Conservation (phyloP, 2,329 filamentous ascomycete genomes). For the Didymella pinodella region DNA sequence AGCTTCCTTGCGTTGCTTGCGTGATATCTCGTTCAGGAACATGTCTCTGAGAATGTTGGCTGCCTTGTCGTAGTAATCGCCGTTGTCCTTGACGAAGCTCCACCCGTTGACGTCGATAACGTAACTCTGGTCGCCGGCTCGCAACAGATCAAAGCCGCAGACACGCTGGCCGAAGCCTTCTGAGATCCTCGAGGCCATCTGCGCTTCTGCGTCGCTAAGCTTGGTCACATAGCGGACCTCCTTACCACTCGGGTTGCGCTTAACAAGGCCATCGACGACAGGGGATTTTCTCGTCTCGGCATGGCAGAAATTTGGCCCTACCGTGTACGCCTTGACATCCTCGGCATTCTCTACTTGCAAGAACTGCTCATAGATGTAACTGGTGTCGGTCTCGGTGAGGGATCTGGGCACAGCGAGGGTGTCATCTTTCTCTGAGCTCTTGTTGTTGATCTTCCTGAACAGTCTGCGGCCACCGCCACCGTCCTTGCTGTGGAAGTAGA, state of each 20-base stretch:
- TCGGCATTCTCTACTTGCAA: constrained; percentile 96
- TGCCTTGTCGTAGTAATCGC: constrained; percentile 95
- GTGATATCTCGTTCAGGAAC: constrained; percentile 81
- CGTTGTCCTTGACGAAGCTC: constrained; percentile 99
- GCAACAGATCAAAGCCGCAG: constrained; percentile 92
- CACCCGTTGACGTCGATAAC: constrained; percentile 99
- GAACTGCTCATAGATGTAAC: constrained; percentile 97
- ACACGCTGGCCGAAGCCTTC: constrained; percentile 92
- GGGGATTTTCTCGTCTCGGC: constrained; percentile 97
- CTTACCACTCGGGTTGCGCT: constrained; percentile 96
- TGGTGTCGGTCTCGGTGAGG: constrained; percentile 79
- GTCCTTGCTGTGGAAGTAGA: constrained; percentile 88
- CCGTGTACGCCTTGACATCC: constrained; percentile 98
- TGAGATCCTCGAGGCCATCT: constrained; percentile 89
- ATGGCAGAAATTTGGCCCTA: constrained; percentile 91
- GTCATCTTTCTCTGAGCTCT: constrained; percentile 92
- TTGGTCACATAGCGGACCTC: constrained; percentile 94
- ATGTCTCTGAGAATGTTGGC: constrained; percentile 85
- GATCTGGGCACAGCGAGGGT: constrained; percentile 78
- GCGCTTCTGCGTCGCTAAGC: constrained; percentile 78
- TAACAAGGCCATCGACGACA: constrained; percentile 93
- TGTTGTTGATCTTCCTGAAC: constrained; percentile 98
- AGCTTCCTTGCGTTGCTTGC: constrained; percentile 58
- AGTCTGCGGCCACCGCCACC: constrained; percentile 90
- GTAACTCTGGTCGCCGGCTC: constrained; percentile 88